Conservation (phyloP, 805 yeast species). For the Ogataea nakhonphanomensis region DNA sequence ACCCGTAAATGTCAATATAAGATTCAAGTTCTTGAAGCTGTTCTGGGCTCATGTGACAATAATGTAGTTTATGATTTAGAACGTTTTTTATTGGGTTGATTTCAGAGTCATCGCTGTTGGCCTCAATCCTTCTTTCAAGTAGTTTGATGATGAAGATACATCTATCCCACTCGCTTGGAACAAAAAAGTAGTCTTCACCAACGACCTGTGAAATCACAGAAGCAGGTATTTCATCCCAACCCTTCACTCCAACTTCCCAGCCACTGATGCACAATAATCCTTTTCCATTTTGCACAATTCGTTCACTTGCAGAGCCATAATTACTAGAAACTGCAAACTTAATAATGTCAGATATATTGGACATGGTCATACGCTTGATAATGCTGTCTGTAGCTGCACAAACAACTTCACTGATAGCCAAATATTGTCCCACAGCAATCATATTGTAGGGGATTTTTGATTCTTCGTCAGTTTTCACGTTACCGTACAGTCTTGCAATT, state of each 20-base stretch:
- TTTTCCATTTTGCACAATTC: slow-evolving; percentile 44
- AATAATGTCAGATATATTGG: slow-evolving; percentile 36
- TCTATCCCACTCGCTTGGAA: slow-evolving; percentile 55
- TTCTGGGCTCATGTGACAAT: slow-evolving; percentile 47
- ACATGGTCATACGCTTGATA: slow-evolving; percentile 34
- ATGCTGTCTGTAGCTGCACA: slow-evolving; percentile 41
- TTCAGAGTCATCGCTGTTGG: slow-evolving; percentile 16
- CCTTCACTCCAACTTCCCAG: slow-evolving; percentile 42
- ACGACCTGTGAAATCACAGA: slow-evolving; percentile 42
- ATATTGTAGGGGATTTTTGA: slow-evolving; percentile 37
- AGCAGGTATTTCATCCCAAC: slow-evolving; percentile 47
- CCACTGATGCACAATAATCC: slow-evolving; percentile 48
- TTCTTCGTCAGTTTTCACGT: slow-evolving; percentile 32
- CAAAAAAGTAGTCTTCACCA: slow-evolving; percentile 49
- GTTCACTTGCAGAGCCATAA: slow-evolving; percentile 45
- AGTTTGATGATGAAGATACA: slow-evolving; percentile 44
- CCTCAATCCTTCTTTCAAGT: slow-evolving; percentile 35
- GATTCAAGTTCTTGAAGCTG: slow-evolving; percentile 43
- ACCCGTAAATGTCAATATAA: slow-evolving; percentile 35
- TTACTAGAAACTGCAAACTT: slow-evolving; percentile 41
- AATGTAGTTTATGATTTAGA: slow-evolving; percentile 41
- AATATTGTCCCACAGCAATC: slow-evolving; percentile 49
- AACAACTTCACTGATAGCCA: slow-evolving; percentile 44
- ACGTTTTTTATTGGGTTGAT: slow-evolving; percentile 29
- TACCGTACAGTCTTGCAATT: slow-evolving; percentile 46